A percentile compares a stretch with the other conserved stretches of the same genome.
These are phyloP conservation scores for Vachellia pachyceras DNA, from an alignment of 306 rosid species.

Conservation along the genomic window DNA sequence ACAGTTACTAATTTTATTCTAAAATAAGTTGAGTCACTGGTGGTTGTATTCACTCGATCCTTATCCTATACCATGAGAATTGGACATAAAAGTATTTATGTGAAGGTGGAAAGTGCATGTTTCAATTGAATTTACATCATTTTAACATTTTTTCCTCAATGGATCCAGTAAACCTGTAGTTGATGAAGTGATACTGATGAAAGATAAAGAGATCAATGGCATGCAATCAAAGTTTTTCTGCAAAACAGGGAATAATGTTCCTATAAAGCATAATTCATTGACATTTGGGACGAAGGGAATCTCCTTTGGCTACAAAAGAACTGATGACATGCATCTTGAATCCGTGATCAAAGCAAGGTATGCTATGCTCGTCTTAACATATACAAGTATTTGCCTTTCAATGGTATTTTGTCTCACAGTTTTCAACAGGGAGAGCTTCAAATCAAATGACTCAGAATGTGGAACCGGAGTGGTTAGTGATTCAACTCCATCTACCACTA, in stretches of 20 bases:
- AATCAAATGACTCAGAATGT: conserved; percentile 44
- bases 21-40: conserved; percentile 33
- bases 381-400: conserved; percentile 33
- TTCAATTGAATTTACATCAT: neutral
- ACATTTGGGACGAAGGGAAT: conserved; percentile 43
- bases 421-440: conserved; percentile 51
- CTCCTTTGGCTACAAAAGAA: conserved; percentile 47
- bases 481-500: conserved; percentile 43
- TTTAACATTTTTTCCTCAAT: conserved; percentile 25
- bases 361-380: conserved; percentile 38
- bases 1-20: conserved; percentile 19
- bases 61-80: conserved; percentile 29
- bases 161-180: conserved; percentile 52
- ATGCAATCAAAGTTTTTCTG: conserved; percentile 41
- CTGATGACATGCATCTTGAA: conserved; percentile 42
- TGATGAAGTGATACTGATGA: conserved; percentile 40
- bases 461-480: conserved; percentile 45
- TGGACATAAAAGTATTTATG: conserved; percentile 8
- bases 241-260: conserved; percentile 41
- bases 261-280: conserved; percentile 45
- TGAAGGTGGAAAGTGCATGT: conserved; percentile 7
- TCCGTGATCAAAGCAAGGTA: conserved; percentile 52
- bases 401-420: conserved; percentile 36
- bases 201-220: conserved; percentile 46
- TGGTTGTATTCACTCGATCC: neutral